A percentile compares a stretch with the other conserved stretches of the same genome.
These are phyloP conservation scores for Peniophora sp. DNA, from an alignment of 1,284 basidiomycete species.

Conservation along the genomic window DNA sequence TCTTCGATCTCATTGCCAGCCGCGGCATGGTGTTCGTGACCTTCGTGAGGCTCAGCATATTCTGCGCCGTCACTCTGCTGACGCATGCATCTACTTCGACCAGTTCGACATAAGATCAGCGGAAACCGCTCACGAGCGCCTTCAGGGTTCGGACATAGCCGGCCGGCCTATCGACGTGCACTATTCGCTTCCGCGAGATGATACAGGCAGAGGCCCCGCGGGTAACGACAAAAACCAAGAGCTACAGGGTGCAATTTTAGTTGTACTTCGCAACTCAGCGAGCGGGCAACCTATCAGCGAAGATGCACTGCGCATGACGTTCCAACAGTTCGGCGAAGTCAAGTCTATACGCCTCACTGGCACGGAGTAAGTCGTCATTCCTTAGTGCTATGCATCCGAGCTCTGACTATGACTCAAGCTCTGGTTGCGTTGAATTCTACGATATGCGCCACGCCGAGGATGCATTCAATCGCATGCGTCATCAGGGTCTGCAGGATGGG, in stretches of 20 bases:
- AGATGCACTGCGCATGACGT: slow-evolving; percentile 74
- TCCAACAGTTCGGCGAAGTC: slow-evolving; percentile 86
- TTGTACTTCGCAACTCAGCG: slow-evolving; percentile 64
- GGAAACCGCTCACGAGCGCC: slow-evolving; percentile 78
- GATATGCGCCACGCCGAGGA: slow-evolving; percentile 76
- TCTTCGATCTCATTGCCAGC: slow-evolving; percentile 90
- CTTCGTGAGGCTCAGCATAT: slow-evolving; percentile 61
- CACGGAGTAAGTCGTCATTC: slow-evolving; percentile 55
- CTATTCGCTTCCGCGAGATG: slow-evolving; percentile 86
- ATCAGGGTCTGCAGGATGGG: slow-evolving; percentile 77
- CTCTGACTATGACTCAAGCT: slow-evolving; percentile 33
- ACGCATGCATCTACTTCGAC: too few species aligned
- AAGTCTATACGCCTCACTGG: slow-evolving; percentile 66
- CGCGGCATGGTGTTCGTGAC: slow-evolving; percentile 98
- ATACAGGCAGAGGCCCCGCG: slow-evolving; percentile 52
- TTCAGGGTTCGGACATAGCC: slow-evolving; percentile 81
- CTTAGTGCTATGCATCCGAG: background rate
- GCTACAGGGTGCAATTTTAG: slow-evolving; percentile 76
- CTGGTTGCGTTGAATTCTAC: slow-evolving; percentile 83
- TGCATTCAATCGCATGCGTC: slow-evolving; percentile 75
- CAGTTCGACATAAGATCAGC: slow-evolving; percentile 91
- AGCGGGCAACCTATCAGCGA: slow-evolving; percentile 70
- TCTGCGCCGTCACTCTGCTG: background rate
- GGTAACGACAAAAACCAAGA: slow-evolving; percentile 87
- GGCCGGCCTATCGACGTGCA: slow-evolving; percentile 94